These are phyloP conservation scores for Lichina pygmaea DNA, from an alignment of 495 filamentous ascomycete species.

Conservation along the genomic window DNA sequence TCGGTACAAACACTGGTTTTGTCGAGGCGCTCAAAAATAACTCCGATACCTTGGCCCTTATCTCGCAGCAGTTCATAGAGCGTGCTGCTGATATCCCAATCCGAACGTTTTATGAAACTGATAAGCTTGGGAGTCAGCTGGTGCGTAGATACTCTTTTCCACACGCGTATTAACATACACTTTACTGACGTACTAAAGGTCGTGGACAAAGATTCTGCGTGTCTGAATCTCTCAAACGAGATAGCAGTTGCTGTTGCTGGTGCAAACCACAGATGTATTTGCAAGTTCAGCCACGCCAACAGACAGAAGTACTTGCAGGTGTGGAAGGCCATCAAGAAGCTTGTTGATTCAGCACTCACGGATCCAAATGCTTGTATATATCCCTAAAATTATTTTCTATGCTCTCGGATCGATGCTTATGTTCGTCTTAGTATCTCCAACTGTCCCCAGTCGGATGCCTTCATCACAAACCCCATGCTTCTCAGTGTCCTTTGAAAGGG, in stretches of 20 bases:
- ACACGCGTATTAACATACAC: not conserved
- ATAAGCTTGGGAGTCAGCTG: not conserved
- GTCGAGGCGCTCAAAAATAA: constrained; percentile 1
- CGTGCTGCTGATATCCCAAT: not conserved
- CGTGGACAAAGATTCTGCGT: constrained; percentile 1
- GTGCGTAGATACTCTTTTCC: not conserved
- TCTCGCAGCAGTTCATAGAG: constrained; percentile 3
- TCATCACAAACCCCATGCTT: not conserved
- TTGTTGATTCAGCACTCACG: not conserved
- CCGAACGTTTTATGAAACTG: constrained; percentile 1
- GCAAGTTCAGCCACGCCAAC: not conserved
- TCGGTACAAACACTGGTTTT: not conserved
- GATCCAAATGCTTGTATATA: not conserved
- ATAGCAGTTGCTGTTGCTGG: not conserved
- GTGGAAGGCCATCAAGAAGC: not conserved
- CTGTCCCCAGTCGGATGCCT: not conserved
- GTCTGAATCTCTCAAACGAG: not conserved
- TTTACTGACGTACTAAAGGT: constrained; percentile 1
- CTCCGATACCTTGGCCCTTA: not conserved
- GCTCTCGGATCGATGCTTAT: not conserved
- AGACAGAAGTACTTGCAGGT: constrained; percentile 1
- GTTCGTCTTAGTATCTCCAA: not conserved
- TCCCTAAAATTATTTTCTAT: not conserved
- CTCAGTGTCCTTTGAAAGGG: constrained; percentile 11
- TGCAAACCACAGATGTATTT: constrained; percentile 1